A percentile compares a stretch with the other conserved stretches of the same genome.
Conservation (phyloP, 2,329 filamentous ascomycete genomes). For the Sporothrix protearum region DNA sequence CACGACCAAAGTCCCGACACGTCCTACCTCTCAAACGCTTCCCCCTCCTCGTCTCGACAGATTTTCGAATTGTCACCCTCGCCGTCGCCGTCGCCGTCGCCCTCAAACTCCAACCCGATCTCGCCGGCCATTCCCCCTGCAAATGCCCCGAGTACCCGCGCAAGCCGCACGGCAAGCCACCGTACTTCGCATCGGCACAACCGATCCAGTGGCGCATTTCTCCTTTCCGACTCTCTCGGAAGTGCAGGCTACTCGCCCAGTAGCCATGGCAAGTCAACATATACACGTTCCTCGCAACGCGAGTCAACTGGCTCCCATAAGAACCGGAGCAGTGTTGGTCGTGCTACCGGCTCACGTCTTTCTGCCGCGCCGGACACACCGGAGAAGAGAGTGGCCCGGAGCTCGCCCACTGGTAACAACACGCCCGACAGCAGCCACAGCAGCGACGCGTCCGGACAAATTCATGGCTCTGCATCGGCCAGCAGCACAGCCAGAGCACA, state of each 20-base stretch:
- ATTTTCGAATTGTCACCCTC: conserved; percentile 1
- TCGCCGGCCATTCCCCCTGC: not conserved
- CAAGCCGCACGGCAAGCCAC: not conserved
- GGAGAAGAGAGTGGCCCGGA: not conserved
- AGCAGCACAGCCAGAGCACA: conserved; percentile 28
- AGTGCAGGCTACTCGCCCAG: conserved; percentile 27
- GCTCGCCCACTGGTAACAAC: not conserved
- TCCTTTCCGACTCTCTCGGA: conserved; percentile 45
- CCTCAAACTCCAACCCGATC: not conserved
- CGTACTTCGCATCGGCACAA: conserved; percentile 28
- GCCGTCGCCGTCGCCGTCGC: not conserved
- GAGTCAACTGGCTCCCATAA: not conserved
- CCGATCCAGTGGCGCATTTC: conserved; percentile 49
- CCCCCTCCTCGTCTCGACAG: conserved; percentile 1
- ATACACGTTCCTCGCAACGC: not conserved
- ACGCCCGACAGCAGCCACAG: not conserved
- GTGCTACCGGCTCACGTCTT: not conserved
- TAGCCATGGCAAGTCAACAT: not conserved
- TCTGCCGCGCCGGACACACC: not conserved
- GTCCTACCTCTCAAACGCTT: not conserved
- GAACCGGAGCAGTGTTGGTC: not conserved
- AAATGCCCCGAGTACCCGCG: not conserved
- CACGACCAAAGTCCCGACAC: not conserved
- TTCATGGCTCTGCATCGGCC: not conserved
- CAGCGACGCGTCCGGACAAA: not conserved